A percentile compares a stretch with the other conserved stretches of the same genome.
These are phyloP conservation scores for Pyrus pyrifolia DNA, from an alignment of 306 rosid genomes.

Conservation along the genomic window DNA sequence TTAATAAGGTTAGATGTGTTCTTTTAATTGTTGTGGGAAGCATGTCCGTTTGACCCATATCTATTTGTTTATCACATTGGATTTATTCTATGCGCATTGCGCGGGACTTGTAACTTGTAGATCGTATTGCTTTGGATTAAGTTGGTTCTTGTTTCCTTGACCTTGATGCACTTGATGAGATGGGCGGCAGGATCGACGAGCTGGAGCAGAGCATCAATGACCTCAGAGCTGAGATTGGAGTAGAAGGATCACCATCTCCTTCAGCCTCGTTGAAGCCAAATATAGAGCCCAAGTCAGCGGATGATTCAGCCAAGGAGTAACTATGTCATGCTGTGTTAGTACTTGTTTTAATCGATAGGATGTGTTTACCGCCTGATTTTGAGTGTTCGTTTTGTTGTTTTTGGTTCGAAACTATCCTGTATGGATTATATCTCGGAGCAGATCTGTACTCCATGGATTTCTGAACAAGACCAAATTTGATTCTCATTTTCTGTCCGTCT, in stretches of 20 bases:
- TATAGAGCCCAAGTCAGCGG: conserved; percentile 19
- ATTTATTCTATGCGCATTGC: neutral
- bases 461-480: neutral
- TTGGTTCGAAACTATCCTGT: neutral
- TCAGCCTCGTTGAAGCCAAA: conserved; percentile 16
- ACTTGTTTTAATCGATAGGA: neutral
- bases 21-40: neutral
- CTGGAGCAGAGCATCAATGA: conserved; percentile 45
- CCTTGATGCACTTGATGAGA: conserved; percentile 36
- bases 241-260: conserved; percentile 27
- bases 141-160: conserved; percentile 23
- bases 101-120: neutral
- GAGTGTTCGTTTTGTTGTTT: neutral
- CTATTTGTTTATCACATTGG: conserved; percentile 1
- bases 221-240: conserved; percentile 37
- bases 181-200: conserved; percentile 47
- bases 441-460: conserved; percentile 4
- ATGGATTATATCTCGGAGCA: neutral
- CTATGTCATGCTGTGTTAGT: neutral
- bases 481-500: neutral
- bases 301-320: conserved; percentile 19
- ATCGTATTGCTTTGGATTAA: neutral
- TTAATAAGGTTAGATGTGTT: neutral
- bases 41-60: neutral
- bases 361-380: neutral